Conservation (phyloP, 1,284 basidiomycete genomes). For the Kalmanozyma brasiliensis region DNA sequence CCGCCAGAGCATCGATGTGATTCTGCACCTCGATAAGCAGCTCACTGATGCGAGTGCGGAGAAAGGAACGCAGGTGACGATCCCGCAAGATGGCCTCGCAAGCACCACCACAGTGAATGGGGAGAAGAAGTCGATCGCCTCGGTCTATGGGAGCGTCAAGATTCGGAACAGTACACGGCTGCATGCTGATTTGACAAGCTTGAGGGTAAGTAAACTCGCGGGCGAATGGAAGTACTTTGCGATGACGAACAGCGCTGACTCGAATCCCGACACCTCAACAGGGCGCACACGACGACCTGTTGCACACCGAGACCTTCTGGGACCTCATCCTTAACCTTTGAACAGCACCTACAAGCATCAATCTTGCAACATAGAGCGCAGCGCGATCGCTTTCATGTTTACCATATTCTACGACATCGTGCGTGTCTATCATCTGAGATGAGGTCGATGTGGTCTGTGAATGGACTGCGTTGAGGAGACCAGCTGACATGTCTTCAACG, state of each 20-base stretch:
- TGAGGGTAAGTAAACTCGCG: slow-evolving; percentile 14
- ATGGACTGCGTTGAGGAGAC: too few species aligned
- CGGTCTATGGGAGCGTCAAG: slow-evolving; percentile 11
- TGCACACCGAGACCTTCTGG: slow-evolving; percentile 38
- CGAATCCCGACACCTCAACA: not conserved
- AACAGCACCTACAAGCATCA: not conserved
- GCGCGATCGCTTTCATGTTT: not conserved
- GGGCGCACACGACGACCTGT: slow-evolving; percentile 38
- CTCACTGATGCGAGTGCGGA: not conserved
- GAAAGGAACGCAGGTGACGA: not conserved
- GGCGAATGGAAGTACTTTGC: too few species aligned
- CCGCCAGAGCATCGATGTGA: slow-evolving; percentile 33
- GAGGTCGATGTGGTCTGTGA: not conserved
- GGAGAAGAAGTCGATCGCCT: slow-evolving; percentile 24
- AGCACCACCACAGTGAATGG: slow-evolving; percentile 21
- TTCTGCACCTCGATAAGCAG: slow-evolving; percentile 22
- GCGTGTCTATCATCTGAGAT: too few species aligned
- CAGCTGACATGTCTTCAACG: not conserved
- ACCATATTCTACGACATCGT: too few species aligned
- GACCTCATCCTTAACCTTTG: slow-evolving; percentile 19
- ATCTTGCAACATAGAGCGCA: not conserved
- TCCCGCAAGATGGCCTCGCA: slow-evolving; percentile 28
- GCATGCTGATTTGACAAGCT: slow-evolving; percentile 18
- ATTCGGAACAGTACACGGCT: slow-evolving; percentile 10
- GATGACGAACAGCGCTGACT: not conserved